Percentiles rank a stretch among this genome's conserved stretches.
Evolutionary conservation across 1,139 yeast genomes (phyloP).

Genomic region (Suhomyces chickasaworum): DNA sequence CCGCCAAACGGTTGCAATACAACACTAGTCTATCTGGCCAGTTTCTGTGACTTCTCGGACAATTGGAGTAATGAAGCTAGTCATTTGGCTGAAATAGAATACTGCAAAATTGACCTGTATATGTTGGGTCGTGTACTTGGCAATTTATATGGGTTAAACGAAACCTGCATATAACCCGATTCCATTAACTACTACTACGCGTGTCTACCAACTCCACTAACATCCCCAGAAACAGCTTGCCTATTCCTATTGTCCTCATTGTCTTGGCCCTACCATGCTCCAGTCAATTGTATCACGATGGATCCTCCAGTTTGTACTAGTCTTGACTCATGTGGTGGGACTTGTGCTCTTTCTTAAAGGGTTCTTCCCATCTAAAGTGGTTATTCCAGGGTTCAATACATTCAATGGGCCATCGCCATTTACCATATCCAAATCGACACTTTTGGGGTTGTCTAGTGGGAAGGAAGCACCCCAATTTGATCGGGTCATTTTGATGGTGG

Average conservation of each 20-base stretch:
- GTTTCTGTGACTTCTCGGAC: no score
- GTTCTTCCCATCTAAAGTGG: constrained; percentile 85
- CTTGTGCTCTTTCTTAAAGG: constrained; percentile 71
- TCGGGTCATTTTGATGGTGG: constrained; percentile 75
- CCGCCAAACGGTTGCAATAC: no score
- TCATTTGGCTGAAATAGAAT: no score
- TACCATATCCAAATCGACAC: constrained; percentile 12
- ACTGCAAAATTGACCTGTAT: no score
- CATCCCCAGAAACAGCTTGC: neutral
- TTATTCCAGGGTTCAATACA: constrained; percentile 56
- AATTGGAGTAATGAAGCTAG: no score
- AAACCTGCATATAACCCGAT: neutral
- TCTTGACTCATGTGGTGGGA: constrained; percentile 44
- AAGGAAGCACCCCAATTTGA: constrained; percentile 54
- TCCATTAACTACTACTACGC: neutral
- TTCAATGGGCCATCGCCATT: constrained; percentile 29
- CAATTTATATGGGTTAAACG: no score
- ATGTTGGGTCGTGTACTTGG: no score
- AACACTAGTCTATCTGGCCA: no score
- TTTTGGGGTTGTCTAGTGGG: neutral
- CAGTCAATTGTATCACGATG: constrained; percentile 12
- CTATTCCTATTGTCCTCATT: neutral
- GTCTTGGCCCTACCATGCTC: constrained; percentile 4
- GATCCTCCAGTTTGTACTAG: constrained; percentile 10
- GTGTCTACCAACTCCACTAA: neutral